Evolutionary conservation across 2,329 filamentous ascomycete species (phyloP).

Genomic region (Phaeosphaeria sp.): DNA sequence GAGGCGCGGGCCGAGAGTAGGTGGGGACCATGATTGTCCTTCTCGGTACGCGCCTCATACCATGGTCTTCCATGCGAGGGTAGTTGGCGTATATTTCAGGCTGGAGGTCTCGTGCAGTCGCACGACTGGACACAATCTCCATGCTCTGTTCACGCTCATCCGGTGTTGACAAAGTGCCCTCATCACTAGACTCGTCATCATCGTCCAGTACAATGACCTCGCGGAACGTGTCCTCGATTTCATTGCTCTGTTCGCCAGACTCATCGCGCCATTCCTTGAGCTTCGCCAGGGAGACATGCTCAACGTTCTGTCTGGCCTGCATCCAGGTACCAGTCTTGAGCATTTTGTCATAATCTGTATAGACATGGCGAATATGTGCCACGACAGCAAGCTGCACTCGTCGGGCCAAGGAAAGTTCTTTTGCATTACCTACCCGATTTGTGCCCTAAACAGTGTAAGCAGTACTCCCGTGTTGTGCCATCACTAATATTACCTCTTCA

Average conservation of each 20-base stretch:
- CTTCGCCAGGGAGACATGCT: conserved; percentile 62
- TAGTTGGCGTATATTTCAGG: conserved; percentile 26
- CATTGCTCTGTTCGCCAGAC: conserved; percentile 56
- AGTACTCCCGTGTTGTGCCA: background rate
- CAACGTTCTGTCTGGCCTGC: conserved; percentile 62
- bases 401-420: conserved; percentile 60
- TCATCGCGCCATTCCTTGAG: conserved; percentile 69
- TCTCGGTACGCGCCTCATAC: conserved; percentile 23
- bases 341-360: conserved; percentile 68
- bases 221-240: conserved; percentile 67
- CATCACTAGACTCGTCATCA: conserved; percentile 53
- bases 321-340: conserved; percentile 60
- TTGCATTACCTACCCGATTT: conserved; percentile 64
- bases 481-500: conserved; percentile 56
- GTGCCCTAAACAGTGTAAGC: conserved; percentile 53
- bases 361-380: conserved; percentile 67
- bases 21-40: conserved; percentile 33
- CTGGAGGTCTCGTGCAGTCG: conserved; percentile 40
- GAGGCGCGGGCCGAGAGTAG: conserved; percentile 12
- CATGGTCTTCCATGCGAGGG: conserved; percentile 15
- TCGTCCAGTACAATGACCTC: conserved; percentile 70
- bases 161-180: conserved; percentile 35
- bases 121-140: conserved; percentile 42
- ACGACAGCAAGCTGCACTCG: conserved; percentile 67
- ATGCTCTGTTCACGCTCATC: conserved; percentile 39